Conservation (phyloP, 805 yeast genomes). For the Metschnikowia peoriensis region DNA sequence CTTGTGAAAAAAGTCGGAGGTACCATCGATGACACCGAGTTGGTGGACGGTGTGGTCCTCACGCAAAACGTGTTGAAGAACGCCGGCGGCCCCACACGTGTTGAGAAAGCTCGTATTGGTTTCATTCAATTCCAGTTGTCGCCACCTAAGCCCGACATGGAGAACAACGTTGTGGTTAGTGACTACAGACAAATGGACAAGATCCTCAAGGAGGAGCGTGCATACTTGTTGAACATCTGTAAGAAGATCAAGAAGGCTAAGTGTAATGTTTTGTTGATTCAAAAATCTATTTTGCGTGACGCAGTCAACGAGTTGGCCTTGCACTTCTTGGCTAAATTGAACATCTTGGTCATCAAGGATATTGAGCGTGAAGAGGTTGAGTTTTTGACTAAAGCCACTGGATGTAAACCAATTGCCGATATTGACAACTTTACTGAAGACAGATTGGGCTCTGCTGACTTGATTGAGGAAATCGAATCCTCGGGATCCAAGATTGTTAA, state of each 20-base stretch:
- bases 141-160: constrained; percentile 97
- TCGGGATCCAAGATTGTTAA: constrained; percentile 88
- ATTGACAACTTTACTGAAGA: constrained; percentile 91
- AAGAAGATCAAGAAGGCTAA: constrained; percentile 95
- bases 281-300: constrained; percentile 89
- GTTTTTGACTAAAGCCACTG: constrained; percentile 77
- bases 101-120: constrained; percentile 91
- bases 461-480: constrained; percentile 86
- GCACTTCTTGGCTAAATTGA: constrained; percentile 90
- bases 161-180: constrained; percentile 93
- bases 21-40: constrained; percentile 93
- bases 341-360: constrained; percentile 92
- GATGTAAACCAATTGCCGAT: constrained; percentile 96
- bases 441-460: constrained; percentile 86
- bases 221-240: constrained; percentile 89
- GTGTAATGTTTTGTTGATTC: constrained; percentile 88
- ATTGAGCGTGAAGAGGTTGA: constrained; percentile 96
- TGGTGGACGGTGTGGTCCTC: constrained; percentile 89
- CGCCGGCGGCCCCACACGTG: constrained; percentile 94
- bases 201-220: constrained; percentile 95
- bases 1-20: constrained; percentile 94
- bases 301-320: constrained; percentile 93
- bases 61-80: constrained; percentile 85
- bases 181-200: constrained; percentile 99
- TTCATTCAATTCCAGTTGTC: constrained; percentile 91